Base-by-base conservation (phyloP, 768 basidiomycete genomes). In the Naganishia vishniacii region DNA sequence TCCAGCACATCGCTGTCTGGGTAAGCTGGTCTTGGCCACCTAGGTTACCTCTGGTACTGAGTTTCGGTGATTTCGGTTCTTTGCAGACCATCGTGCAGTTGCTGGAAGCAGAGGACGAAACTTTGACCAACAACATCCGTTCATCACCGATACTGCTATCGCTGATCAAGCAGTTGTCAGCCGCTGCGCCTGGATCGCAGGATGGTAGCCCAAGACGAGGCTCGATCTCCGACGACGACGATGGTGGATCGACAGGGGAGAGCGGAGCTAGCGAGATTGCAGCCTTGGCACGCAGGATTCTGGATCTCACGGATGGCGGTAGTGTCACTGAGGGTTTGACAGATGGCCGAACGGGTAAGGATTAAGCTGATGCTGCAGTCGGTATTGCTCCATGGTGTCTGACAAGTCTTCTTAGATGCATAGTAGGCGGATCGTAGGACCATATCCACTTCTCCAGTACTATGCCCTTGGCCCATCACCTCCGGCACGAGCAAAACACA, bases 1-100 rank as follows among this genome's bases (percentile, higher is more conserved):
- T 99, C 86, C 93, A 97, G 77, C 95, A 99, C 74, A 99, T 98
- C 67, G 95, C 95, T 34, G 92, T 99, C 46, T 99, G 95, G 95
- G 73, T 76, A 49, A 68, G 74, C 69, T 25, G 0, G 8, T 12
- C 20, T 15, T 18, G 20, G 16, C 1, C 18, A 20, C 48, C 5
- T 13, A 2, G 11, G 25, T 44, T 1, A 26, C 40, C 6, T 25
- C 32, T 40, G 20, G 18, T n/a, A 15, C 13, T 20, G 11, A 44
- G n/a, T n/a, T 15, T 28, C 13, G 16, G 29, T 60, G 29, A 48
- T 51, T n/a, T n/a, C n/a, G n/a, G n/a, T n/a, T 4, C 18, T 23
- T 45, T 44, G 9, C 34, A 74, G 73, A 97, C 95, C 0, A 93
- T 98, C 69, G 93, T 97, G 26, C 95, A 99, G 74, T 80, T 99